These are phyloP conservation scores for Cyberlindnera xishuangbannaensis DNA, from an alignment of 805 yeast species.

Conservation along the genomic window DNA sequence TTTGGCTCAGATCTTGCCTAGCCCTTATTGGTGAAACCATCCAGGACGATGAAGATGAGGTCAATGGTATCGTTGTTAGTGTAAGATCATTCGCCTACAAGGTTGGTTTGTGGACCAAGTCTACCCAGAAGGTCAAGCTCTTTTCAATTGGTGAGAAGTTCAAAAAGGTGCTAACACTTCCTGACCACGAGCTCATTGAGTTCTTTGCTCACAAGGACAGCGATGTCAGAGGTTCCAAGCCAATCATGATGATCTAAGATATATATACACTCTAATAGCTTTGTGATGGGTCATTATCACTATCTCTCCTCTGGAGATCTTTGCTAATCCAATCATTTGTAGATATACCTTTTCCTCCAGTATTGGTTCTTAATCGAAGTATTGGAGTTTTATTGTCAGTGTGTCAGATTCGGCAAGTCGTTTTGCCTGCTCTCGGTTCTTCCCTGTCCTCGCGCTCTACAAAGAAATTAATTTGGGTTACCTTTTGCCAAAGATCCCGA, in stretches of 20 bases:
- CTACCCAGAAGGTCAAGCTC: conserved; percentile 59
- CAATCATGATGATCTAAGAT: conserved; percentile 23
- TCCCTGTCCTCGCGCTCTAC: too few species aligned
- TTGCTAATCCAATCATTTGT: too few species aligned
- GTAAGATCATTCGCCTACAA: conserved; percentile 78
- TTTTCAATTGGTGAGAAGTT: conserved; percentile 78
- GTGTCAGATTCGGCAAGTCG: too few species aligned
- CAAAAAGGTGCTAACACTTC: conserved; percentile 75
- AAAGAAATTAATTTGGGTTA: too few species aligned
- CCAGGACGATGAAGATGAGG: conserved; percentile 72
- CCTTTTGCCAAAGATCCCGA: too few species aligned
- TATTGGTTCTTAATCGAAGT: too few species aligned
- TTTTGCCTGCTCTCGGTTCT: too few species aligned
- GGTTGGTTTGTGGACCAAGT: conserved; percentile 90
- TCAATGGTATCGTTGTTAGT: conserved; percentile 90
- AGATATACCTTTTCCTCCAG: too few species aligned
- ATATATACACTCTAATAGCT: conserved; percentile 1
- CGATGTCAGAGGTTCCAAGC: conserved; percentile 23
- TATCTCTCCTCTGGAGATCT: too few species aligned
- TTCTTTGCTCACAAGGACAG: conserved; percentile 53
- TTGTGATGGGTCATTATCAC: conserved; percentile 3
- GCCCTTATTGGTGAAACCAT: conserved; percentile 94
- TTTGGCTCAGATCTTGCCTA: conserved; percentile 86
- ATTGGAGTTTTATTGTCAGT: too few species aligned
- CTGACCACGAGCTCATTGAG: conserved; percentile 74